Evolutionary conservation across 768 basidiomycete genomes (phyloP), one percentile per base, ranked within the genome.

Genomic region (Boletus rubropictus): DNA sequence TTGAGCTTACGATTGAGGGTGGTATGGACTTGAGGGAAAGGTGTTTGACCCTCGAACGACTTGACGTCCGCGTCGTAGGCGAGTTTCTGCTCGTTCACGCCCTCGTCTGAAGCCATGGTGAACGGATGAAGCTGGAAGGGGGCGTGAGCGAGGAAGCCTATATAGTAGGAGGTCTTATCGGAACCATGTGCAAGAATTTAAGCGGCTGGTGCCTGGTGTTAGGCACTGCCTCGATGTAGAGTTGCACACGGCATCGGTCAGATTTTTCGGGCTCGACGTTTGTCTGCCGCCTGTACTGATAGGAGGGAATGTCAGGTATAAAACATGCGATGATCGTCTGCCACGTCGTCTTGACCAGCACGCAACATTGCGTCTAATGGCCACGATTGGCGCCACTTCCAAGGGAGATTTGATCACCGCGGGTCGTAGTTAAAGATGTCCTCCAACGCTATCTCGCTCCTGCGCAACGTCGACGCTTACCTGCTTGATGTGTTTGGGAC

Each of bases 401-500:
- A n/a, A n/a, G n/a, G n/a, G n/a, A n/a, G n/a, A n/a, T n/a, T n/a
- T n/a, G n/a, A 25, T 25, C 24, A 25, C 4, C 24, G 24, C 24
- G 8, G 12, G 11, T 9, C 9, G 29, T 9, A 11, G 5, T 29
- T 29, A 11, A 28, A 52, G 6, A 39, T 53, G 55, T 32, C 55
- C 7, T 35, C 40, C 21, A 1, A 39, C 14, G 39, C 39, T 9
- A 2, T 14, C 7, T 33, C 33, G 7, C 10, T 47, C 17, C 29
- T 57, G 18, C 48, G 52, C 24, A 60, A 63, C 17, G 58, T 78
- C 20, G 69, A 77, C 27, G 74, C 66, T 7, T 66, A 73, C 29
- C 33, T 75, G 8, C 78, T 78, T 42, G 77, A 79, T 38, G 71
- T 74, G 12, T 71, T 79, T 39, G 77, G 77, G 4, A 79, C 77